Conservation (phyloP, 106 monocot species). For the Narthecium ossifragum region DNA sequence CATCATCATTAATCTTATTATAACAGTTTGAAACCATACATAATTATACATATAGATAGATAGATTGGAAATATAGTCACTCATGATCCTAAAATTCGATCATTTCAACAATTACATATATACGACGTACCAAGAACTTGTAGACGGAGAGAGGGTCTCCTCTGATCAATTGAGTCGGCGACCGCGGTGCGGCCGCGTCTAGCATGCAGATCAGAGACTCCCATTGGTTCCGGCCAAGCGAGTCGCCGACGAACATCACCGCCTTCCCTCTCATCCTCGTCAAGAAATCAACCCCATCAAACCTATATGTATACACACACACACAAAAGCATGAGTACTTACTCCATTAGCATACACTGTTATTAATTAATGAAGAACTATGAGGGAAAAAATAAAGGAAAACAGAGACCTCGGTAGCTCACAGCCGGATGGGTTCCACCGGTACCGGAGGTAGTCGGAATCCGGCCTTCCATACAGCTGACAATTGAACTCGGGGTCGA, state of each 20-base stretch:
- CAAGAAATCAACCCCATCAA: slow-evolving; percentile 53
- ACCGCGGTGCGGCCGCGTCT: slow-evolving; percentile 28
- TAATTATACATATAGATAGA: background rate
- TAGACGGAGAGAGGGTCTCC: slow-evolving; percentile 61
- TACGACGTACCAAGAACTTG: slow-evolving; percentile 45
- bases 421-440: slow-evolving; percentile 52
- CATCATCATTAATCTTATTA: no score
- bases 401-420: slow-evolving; percentile 43
- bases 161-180: slow-evolving; percentile 32
- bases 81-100: no score
- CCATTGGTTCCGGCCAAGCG: slow-evolving; percentile 79
- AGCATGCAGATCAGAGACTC: slow-evolving; percentile 72
- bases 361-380: background rate
- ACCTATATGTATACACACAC: no score
- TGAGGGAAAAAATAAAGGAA: background rate
- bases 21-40: no score
- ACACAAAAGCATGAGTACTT: no score
- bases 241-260: slow-evolving; percentile 77
- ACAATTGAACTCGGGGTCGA: slow-evolving; percentile 73
- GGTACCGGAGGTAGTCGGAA: slow-evolving; percentile 47
- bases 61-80: no score
- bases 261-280: slow-evolving; percentile 58
- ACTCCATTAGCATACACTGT: background rate
- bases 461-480: slow-evolving; percentile 69
- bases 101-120: background rate